Evolutionary conservation across 805 yeast species (phyloP), one percentile per base, ranked within the genome.

Genomic region (Sugiyamaella lignohabitans): DNA sequence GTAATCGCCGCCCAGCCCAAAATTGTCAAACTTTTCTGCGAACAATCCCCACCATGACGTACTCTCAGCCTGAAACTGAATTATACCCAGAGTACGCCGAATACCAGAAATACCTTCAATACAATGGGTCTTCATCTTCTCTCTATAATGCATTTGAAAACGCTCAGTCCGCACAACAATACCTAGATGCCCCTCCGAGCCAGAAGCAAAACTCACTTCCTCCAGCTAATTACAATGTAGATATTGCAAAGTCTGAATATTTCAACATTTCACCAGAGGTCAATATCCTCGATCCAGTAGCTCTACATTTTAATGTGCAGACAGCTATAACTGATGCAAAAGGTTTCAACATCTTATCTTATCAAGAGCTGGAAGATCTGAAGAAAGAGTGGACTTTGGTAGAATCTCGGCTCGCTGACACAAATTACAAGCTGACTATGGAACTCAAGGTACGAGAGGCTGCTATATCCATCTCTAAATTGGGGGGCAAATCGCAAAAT

Each of bases 251-350:
- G 16, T 41, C 42, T 5, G 43, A 42, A 19, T 56, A 56, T 43
- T 57, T 51, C 40, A 51, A 53, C 36, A 43, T 57, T 6, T 55
- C 60, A 5, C 59, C 62, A n/a, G 40, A 48, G 30, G 48, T 59
- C 35, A 54, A 56, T 43, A 34, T 48, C 23, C 30, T 46, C 10
- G 62, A 59, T 34, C 55, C 55, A 4, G 49, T 58, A 21, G 41
- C 53, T 2, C 45, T 59, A 41, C 58, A 59, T 48, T 59, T 52
- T 40, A 46, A 57, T 48, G 60, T 58, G 19, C 61, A 59, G 49
- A 38, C 56, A 4, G 49, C 59, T 10, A 55, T 59, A 14, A 54
- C 57, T 3, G 60, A 54, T 35, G 53, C 61, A 10, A 48, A 55
- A 27, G 59, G 59, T 27, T 54, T 36, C 45, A 45, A 48, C 40